Conservation (phyloP, 1,284 basidiomycete genomes). For the Naganishia cerealis region DNA sequence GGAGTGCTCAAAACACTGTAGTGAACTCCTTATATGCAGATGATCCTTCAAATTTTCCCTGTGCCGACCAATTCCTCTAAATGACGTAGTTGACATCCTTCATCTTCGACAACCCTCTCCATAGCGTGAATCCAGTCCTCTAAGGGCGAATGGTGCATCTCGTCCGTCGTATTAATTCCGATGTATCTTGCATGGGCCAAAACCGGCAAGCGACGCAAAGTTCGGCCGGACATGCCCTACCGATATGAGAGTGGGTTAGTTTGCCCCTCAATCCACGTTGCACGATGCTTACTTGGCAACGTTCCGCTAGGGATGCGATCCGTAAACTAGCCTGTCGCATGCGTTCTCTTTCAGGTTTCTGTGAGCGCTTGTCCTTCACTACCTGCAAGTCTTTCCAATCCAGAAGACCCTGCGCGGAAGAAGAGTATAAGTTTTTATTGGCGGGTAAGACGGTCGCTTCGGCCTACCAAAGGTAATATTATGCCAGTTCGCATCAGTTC, state of each 20-base stretch:
- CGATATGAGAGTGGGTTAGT: slow-evolving; percentile 49
- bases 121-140: slow-evolving; percentile 61
- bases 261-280: background rate
- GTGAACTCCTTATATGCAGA: slow-evolving; percentile 45
- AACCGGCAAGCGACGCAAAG: slow-evolving; percentile 83
- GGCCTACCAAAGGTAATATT: slow-evolving; percentile 57
- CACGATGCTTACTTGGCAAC: slow-evolving; percentile 65
- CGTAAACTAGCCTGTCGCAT: slow-evolving; percentile 58
- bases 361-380: slow-evolving; percentile 25
- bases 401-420: slow-evolving; percentile 58
- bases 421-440: background rate
- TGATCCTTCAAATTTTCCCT: slow-evolving; percentile 59
- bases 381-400: slow-evolving; percentile 39
- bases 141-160: slow-evolving; percentile 31
- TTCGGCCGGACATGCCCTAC: slow-evolving; percentile 83
- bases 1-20: background rate
- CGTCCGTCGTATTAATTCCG: slow-evolving; percentile 41
- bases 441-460: background rate
- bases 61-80: slow-evolving; percentile 32
- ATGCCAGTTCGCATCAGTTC: slow-evolving; percentile 78
- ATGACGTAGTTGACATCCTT: slow-evolving; percentile 35
- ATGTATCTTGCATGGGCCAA: slow-evolving; percentile 84
- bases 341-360: slow-evolving; percentile 31
- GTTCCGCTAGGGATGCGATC: slow-evolving; percentile 67
- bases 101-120: slow-evolving; percentile 64